Percentiles rank a stretch among this genome's conserved stretches.
Evolutionary conservation across 768 basidiomycete species (phyloP).

Genomic region (Mycena maculata): DNA sequence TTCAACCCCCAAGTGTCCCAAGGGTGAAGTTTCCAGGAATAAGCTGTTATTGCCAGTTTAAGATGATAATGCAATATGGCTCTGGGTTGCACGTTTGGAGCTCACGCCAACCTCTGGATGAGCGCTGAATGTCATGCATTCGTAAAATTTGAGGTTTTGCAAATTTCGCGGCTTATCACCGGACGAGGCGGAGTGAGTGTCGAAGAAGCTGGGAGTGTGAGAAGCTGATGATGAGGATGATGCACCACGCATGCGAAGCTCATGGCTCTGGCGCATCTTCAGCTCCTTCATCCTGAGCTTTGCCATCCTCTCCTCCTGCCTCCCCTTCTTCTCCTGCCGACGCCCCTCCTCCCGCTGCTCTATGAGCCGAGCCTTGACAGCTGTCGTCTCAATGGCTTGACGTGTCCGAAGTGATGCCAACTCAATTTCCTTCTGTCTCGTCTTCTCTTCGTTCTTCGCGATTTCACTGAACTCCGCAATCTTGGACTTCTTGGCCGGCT

Average conservation of each 20-base stretch:
- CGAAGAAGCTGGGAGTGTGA: neutral
- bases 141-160: too few relatives aligned
- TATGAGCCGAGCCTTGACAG: neutral
- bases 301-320: conserved; percentile 4
- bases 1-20: too few relatives aligned
- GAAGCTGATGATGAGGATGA: too few relatives aligned
- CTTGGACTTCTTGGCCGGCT: conserved; percentile 9
- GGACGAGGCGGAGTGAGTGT: neutral
- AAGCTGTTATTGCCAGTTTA: too few relatives aligned
- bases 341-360: neutral
- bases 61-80: too few relatives aligned
- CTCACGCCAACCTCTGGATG: too few relatives aligned
- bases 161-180: too few relatives aligned
- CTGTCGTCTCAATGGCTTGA: neutral
- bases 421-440: neutral
- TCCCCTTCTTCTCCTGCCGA: neutral
- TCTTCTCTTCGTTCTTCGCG: neutral
- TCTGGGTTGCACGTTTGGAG: too few relatives aligned
- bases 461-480: too few relatives aligned
- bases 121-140: too few relatives aligned
- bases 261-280: conserved; percentile 47
- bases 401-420: neutral
- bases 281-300: conserved; percentile 31
- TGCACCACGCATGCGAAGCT: neutral
- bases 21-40: too few relatives aligned